Conservation (phyloP, 164 flowering plant species). For the Nymphaea colorata region DNA sequence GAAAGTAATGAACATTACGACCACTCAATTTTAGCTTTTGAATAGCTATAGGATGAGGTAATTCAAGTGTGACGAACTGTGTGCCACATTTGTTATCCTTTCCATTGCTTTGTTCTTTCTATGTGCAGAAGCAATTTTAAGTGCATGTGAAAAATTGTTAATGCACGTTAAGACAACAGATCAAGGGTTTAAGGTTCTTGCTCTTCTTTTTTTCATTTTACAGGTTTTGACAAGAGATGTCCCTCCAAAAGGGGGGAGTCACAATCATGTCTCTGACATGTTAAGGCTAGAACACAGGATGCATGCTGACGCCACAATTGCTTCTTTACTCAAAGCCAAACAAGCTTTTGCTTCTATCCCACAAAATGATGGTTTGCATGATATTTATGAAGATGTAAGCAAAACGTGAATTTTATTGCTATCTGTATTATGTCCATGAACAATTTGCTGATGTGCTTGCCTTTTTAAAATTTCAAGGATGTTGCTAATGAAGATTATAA, state of each 20-base stretch:
- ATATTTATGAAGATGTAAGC: slow-evolving; percentile 63
- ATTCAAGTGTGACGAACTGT: no score
- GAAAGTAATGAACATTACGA: no score
- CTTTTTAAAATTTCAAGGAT: slow-evolving; percentile 70
- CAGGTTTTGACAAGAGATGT: neutral
- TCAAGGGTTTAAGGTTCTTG: no score
- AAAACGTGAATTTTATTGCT: neutral
- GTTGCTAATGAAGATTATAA: slow-evolving; percentile 85
- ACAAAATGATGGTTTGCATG: slow-evolving; percentile 75
- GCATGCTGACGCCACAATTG: slow-evolving; percentile 9
- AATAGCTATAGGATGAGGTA: no score
- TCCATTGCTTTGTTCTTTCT: no score
- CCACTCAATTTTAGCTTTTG: no score
- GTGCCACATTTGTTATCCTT: no score
- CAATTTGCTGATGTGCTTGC: neutral
- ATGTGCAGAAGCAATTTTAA: no score
- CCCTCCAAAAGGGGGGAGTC: neutral
- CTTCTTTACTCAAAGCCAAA: slow-evolving; percentile 8
- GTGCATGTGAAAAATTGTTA: no score
- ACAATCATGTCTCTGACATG: neutral
- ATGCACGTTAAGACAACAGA: no score
- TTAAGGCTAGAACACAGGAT: slow-evolving; percentile 5
- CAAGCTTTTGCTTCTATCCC: slow-evolving; percentile 29
- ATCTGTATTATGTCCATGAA: neutral
- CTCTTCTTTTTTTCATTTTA: no score